Conservation (phyloP, 2,329 filamentous ascomycete genomes). For the Aspergillus sp. region DNA sequence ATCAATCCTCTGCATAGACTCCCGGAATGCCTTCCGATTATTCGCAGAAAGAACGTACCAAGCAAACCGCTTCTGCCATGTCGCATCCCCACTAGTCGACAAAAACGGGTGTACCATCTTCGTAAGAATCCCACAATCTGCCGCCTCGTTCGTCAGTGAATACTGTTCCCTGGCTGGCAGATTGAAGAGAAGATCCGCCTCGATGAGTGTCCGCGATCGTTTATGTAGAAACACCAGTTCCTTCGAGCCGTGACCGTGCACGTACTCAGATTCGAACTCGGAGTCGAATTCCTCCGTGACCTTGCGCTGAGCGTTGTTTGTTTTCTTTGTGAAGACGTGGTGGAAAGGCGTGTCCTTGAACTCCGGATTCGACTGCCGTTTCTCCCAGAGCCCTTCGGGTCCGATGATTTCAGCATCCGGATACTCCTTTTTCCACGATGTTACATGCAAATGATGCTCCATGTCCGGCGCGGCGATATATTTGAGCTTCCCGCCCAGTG, state of each 20-base stretch:
- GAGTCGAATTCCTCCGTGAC: slow-evolving; percentile 73
- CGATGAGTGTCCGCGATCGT: slow-evolving; percentile 69
- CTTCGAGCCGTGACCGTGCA: slow-evolving; percentile 71
- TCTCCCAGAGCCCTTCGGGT: slow-evolving; percentile 74
- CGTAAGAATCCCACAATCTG: slow-evolving; percentile 53
- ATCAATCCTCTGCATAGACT: slow-evolving; percentile 62
- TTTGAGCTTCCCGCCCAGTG: slow-evolving; percentile 61
- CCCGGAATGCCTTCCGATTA: slow-evolving; percentile 63
- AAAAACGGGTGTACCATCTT: slow-evolving; percentile 54
- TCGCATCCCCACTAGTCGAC: slow-evolving; percentile 52
- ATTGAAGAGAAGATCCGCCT: slow-evolving; percentile 91
- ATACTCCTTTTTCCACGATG: slow-evolving; percentile 73
- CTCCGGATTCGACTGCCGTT: slow-evolving; percentile 57
- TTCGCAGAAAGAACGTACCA: slow-evolving; percentile 65
- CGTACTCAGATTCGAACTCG: slow-evolving; percentile 82
- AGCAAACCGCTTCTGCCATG: slow-evolving; percentile 69
- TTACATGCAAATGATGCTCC: slow-evolving; percentile 92
- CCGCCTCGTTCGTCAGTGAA: slow-evolving; percentile 47
- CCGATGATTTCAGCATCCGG: slow-evolving; percentile 74
- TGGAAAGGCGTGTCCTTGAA: slow-evolving; percentile 57
- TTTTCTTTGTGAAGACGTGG: slow-evolving; percentile 58
- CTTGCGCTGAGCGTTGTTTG: slow-evolving; percentile 38
- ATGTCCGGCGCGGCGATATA: slow-evolving; percentile 85
- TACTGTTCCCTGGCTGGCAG: slow-evolving; percentile 84
- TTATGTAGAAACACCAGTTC: slow-evolving; percentile 84